These are phyloP conservation scores for Bryopsis sp. DNA, from an alignment of 139 green algal genomes.

Conservation along the genomic window DNA sequence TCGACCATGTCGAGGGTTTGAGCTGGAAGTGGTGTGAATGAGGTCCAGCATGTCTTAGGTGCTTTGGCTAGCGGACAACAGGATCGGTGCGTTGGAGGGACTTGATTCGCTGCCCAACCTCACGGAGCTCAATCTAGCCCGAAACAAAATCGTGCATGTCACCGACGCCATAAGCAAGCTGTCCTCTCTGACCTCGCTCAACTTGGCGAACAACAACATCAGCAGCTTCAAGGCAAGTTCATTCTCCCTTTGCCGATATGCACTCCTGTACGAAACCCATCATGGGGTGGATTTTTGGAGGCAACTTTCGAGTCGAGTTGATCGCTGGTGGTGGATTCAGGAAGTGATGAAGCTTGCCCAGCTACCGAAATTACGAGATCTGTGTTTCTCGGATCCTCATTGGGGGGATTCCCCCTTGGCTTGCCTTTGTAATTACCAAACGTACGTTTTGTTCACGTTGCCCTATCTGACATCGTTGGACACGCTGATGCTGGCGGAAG, in stretches of 20 bases:
- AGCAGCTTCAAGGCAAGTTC: constrained; percentile 52
- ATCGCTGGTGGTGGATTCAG: too few species aligned
- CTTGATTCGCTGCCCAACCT: constrained; percentile 38
- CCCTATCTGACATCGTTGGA: constrained; percentile 48
- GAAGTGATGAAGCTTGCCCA: constrained; percentile 37
- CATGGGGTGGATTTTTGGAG: too few species aligned
- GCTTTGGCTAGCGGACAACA: constrained; percentile 66
- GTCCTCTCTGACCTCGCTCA: constrained; percentile 42
- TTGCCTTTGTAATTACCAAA: constrained; percentile 69
- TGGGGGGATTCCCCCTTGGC: constrained; percentile 59
- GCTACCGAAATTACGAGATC: constrained; percentile 43
- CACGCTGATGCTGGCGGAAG: constrained; percentile 47
- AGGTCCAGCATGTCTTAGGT: too few species aligned
- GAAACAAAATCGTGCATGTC: constrained; percentile 51
- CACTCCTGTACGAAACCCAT: too few species aligned
- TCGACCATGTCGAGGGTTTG: too few species aligned
- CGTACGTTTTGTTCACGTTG: constrained; percentile 40
- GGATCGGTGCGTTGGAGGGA: constrained; percentile 44
- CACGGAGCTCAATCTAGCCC: constrained; percentile 54
- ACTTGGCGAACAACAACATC: constrained; percentile 60
- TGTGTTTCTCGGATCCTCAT: constrained; percentile 66
- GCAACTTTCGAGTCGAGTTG: too few species aligned
- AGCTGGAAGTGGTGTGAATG: too few species aligned
- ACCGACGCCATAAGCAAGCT: constrained; percentile 29
- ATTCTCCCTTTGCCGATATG: too few species aligned